Conservation (phyloP, 164 flowering plant species). For the Berberis vulgaris region DNA sequence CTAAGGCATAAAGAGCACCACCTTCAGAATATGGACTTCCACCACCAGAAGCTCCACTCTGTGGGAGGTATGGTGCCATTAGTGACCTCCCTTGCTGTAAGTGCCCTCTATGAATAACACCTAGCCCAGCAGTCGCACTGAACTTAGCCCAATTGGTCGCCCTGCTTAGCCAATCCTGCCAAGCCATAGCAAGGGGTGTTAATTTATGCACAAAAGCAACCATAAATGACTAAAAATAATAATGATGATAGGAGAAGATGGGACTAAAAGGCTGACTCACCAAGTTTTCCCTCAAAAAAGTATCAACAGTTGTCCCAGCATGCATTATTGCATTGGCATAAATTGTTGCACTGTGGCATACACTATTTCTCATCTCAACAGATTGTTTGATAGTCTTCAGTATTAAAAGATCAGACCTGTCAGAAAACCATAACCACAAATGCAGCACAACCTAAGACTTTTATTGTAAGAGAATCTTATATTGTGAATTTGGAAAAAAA, state of each 20-base stretch:
- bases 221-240: background rate
- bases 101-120: conserved; percentile 87
- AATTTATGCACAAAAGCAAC: background rate
- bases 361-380: conserved; percentile 92
- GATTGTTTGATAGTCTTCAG: conserved; percentile 90
- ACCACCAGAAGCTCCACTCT: conserved; percentile 75
- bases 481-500: background rate
- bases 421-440: conserved; percentile 6
- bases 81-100: conserved; percentile 86
- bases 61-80: conserved; percentile 92
- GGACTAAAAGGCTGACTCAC: conserved; percentile 23
- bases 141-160: conserved; percentile 96
- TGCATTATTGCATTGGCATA: conserved; percentile 95
- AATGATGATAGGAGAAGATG: background rate
- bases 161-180: conserved; percentile 83
- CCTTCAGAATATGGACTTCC: conserved; percentile 98
- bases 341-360: conserved; percentile 94
- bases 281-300: conserved; percentile 83
- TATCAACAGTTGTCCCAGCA: conserved; percentile 94
- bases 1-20: conserved; percentile 88
- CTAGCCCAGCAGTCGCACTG: conserved; percentile 91
- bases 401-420: conserved; percentile 78
- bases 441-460: background rate
- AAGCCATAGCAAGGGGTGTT: conserved; percentile 1
- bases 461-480: background rate